phyloP scores from a whole-genome alignment of 2,329 filamentous ascomycete genomes.

The Ceratocystis variospora region DNA sequence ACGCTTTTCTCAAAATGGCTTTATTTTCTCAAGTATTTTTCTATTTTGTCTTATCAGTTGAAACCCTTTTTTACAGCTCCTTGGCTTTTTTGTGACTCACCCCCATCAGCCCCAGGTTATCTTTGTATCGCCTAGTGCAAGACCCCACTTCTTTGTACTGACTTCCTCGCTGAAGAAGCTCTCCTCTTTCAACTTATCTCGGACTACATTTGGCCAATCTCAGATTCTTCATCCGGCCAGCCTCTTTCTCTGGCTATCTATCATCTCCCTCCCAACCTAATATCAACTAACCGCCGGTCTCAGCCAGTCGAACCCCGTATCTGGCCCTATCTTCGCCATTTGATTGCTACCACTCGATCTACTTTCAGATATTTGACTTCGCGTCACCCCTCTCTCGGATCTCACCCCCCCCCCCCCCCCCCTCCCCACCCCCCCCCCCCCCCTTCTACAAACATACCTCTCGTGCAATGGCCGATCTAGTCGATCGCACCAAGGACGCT shows the following conservation, averaged over 20 bases:
- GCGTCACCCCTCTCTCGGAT: not conserved
- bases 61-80: not conserved
- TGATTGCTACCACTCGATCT: not conserved
- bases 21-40: not conserved
- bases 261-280: not conserved
- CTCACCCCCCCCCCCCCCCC: not conserved
- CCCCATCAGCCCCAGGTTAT: not conserved
- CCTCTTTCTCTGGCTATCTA: not conserved
- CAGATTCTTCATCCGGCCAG: not conserved
- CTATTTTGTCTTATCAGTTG: not conserved
- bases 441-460: conserved; percentile 1
- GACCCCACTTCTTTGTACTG: not conserved
- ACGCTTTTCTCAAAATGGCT: not conserved
- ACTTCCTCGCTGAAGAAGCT: not conserved
- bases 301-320: no score
- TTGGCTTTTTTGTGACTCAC: not conserved
- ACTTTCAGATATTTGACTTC: not conserved
- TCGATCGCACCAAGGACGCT: conserved; percentile 36
- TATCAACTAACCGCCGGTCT: no score
- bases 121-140: not conserved
- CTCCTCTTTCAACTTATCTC: not conserved
- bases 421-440: not conserved
- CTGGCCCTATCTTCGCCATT: no score
- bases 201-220: not conserved
- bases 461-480: conserved; percentile 34